Conservation (phyloP, 257 asterid genomes). For the Craterostigma plantagineum region DNA sequence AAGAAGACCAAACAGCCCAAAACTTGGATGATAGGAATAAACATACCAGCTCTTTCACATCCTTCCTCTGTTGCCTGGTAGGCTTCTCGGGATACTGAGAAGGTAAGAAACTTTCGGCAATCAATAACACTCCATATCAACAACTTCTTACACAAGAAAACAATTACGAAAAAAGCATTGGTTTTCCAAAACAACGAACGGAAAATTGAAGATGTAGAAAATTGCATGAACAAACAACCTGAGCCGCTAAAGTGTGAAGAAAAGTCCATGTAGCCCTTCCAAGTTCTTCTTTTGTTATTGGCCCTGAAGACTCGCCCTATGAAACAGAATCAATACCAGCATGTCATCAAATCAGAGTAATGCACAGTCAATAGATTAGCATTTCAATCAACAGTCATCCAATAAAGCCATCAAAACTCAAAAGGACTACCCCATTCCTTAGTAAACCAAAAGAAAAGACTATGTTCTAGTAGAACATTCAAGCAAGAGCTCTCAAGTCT, state of each 20-base stretch:
- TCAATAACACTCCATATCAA: conserved; percentile 4
- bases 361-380: neutral
- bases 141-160: too few species aligned
- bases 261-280: conserved; percentile 96
- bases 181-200: neutral
- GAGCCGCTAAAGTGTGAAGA: conserved; percentile 95
- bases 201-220: neutral
- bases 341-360: neutral
- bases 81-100: conserved; percentile 94
- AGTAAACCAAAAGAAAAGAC: too few species aligned
- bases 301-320: conserved; percentile 38
- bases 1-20: neutral
- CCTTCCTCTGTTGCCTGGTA: conserved; percentile 88
- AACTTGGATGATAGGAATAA: conserved; percentile 2
- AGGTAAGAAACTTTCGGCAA: neutral
- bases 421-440: neutral
- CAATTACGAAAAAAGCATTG: neutral
- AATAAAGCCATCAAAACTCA: neutral
- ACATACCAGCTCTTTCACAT: conserved; percentile 87
- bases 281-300: conserved; percentile 73
- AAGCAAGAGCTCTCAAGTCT: too few species aligned
- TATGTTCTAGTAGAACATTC: too few species aligned
- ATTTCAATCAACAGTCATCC: neutral
- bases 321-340: neutral
- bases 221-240: conserved; percentile 26